A percentile compares a stretch with the other conserved stretches of the same genome.
Evolutionary conservation across 139 green algal genomes (phyloP).

Genomic region (Yamagishiella unicocca): DNA sequence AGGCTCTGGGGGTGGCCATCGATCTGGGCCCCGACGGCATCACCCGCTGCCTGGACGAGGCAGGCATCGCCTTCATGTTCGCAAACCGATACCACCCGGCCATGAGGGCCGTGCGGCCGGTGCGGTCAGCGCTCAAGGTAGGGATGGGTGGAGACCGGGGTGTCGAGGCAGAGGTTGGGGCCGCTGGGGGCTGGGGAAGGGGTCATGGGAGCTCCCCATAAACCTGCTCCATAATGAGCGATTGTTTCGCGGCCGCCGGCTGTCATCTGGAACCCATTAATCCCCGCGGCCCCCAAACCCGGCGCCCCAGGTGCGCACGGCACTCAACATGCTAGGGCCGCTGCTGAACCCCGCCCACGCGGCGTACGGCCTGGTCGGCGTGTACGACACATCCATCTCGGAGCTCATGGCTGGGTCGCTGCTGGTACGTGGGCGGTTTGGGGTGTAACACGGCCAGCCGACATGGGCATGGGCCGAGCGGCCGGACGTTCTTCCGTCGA

Average conservation of each 20-base stretch:
- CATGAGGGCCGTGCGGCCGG: constrained; percentile 79
- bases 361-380: constrained; percentile 91
- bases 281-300: too few species aligned
- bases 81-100: constrained; percentile 85
- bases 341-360: constrained; percentile 96
- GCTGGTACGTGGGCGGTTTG: constrained; percentile 61
- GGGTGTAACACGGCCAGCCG: constrained; percentile 55
- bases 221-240: too few species aligned
- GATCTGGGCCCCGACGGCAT: constrained; percentile 92
- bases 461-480: not conserved
- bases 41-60: constrained; percentile 84
- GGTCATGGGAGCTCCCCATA: not conserved
- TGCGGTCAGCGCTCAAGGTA: constrained; percentile 85
- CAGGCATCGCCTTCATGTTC: constrained; percentile 98
- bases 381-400: constrained; percentile 86
- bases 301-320: constrained; percentile 59
- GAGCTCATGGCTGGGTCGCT: constrained; percentile 90
- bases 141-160: not conserved
- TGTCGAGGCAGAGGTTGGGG: not conserved
- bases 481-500: too few species aligned
- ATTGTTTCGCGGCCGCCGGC: too few species aligned
- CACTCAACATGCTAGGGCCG: constrained; percentile 93
- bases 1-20: constrained; percentile 93
- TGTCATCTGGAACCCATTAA: too few species aligned
- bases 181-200: not conserved